phyloP scores from a whole-genome alignment of 805 yeast species.

The Myxozyma sirexii region DNA sequence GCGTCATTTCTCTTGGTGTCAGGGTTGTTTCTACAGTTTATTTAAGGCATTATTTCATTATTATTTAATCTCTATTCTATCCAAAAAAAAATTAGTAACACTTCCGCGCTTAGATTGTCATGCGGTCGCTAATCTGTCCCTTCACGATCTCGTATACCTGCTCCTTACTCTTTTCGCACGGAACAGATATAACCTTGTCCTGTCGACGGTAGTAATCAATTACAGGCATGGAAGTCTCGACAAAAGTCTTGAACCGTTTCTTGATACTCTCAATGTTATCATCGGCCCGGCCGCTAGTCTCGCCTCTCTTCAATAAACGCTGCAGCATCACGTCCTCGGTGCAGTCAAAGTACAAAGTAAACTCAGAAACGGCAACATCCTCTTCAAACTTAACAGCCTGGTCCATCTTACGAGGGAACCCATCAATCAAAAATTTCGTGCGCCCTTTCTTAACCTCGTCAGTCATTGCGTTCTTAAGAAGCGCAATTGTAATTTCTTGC shows the following conservation, averaged over 20 bases:
- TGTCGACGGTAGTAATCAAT: constrained; percentile 63
- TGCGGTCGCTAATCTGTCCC: constrained; percentile 56
- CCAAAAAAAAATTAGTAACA: no score
- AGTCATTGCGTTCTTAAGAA: constrained; percentile 76
- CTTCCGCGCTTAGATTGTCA: constrained; percentile 6
- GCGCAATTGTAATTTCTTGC: constrained; percentile 82
- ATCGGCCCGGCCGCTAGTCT: constrained; percentile 92
- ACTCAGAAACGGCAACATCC: constrained; percentile 48
- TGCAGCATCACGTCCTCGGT: constrained; percentile 78
- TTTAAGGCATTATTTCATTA: not conserved
- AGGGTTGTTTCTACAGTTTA: not conserved
- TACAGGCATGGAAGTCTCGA: constrained; percentile 92
- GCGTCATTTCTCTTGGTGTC: not conserved
- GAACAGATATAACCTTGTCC: constrained; percentile 73
- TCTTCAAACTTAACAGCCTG: constrained; percentile 94
- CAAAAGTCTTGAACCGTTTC: constrained; percentile 83
- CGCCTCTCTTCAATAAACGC: constrained; percentile 85
- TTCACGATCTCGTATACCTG: constrained; percentile 69
- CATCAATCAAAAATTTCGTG: constrained; percentile 80
- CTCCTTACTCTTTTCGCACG: constrained; percentile 80
- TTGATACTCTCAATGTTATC: constrained; percentile 89
- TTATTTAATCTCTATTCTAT: not conserved
- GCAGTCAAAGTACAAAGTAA: constrained; percentile 56
- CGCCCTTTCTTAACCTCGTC: constrained; percentile 45
- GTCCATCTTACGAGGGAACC: constrained; percentile 98